phyloP scores from a whole-genome alignment of 2,329 filamentous ascomycete species.

The Aspergillus sp. region DNA sequence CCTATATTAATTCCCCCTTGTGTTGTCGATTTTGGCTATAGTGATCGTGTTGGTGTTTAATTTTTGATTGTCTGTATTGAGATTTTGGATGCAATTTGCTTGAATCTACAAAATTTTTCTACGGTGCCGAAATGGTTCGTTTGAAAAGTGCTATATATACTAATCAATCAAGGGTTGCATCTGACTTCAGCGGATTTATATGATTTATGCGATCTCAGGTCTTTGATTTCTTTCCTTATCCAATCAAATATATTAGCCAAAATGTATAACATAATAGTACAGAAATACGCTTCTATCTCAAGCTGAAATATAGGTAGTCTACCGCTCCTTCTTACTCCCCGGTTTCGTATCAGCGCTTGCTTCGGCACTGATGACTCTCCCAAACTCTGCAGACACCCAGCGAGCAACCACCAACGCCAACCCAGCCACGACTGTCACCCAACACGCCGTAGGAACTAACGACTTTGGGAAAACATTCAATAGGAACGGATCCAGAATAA shows the following conservation, averaged over 20 bases:
- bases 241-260: no score
- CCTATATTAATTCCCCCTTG: slow-evolving; percentile 3
- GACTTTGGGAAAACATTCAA: slow-evolving; percentile 75
- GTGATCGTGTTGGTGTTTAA: background rate
- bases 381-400: slow-evolving; percentile 21
- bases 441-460: slow-evolving; percentile 65
- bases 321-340: slow-evolving; percentile 10
- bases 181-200: no score
- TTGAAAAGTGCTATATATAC: no score
- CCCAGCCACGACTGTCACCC: slow-evolving; percentile 59
- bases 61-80: background rate
- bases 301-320: background rate
- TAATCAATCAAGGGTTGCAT: no score
- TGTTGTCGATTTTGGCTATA: slow-evolving; percentile 1
- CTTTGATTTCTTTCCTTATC: no score
- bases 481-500: slow-evolving; percentile 81
- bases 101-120: no score
- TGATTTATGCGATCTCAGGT: no score
- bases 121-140: no score
- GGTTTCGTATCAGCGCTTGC: background rate
- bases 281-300: no score
- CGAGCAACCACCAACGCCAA: slow-evolving; percentile 44
- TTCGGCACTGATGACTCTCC: slow-evolving; percentile 12
- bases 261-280: no score
- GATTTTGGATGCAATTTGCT: no score